Conservation (phyloP, 192 early-diverging fungal species). For the Jimgerdemannia flammicorona region DNA sequence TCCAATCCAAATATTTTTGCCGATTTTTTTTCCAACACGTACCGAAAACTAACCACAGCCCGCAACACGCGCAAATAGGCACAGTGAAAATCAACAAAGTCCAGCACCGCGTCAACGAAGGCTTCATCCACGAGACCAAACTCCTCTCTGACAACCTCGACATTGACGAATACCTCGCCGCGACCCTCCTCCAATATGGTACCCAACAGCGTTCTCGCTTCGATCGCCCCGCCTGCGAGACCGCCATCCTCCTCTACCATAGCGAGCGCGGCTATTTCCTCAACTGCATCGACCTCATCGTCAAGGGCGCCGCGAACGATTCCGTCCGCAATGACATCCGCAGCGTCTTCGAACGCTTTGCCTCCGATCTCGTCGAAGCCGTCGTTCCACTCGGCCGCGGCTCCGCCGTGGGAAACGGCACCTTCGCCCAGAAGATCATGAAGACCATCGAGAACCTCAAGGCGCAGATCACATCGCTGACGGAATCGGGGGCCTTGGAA, state of each 20-base stretch:
- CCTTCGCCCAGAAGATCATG: conserved; percentile 52
- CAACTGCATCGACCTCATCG: conserved; percentile 45
- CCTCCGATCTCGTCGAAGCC: conserved; percentile 30
- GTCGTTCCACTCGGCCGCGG: conserved; percentile 1
- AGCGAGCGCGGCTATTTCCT: conserved; percentile 61
- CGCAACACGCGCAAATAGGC: conserved; percentile 16
- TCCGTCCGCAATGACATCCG: conserved; percentile 40
- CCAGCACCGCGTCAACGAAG: conserved; percentile 58
- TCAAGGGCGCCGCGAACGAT: conserved; percentile 45
- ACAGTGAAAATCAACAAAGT: conserved; percentile 54
- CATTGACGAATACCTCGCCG: conserved; percentile 74
- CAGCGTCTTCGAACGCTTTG: conserved; percentile 36
- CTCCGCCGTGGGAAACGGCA: conserved; percentile 19
- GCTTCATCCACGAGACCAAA: conserved; percentile 60
- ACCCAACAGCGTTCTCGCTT: conserved; percentile 47
- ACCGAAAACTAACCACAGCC: background rate
- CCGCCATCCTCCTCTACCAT: conserved; percentile 65
- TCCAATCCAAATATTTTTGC: background rate
- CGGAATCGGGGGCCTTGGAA: conserved; percentile 40
- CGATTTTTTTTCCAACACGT: background rate
- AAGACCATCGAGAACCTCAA: conserved; percentile 43
- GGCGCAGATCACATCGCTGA: conserved; percentile 40
- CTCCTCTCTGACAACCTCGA: conserved; percentile 78
- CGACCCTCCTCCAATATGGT: conserved; percentile 57
- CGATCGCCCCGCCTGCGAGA: conserved; percentile 56